A percentile compares a stretch with the other conserved stretches of the same genome.
These are phyloP conservation scores for Marchantia paleacea DNA, from an alignment of 225 moss, liverwort and hornwort species.

Conservation along the genomic window DNA sequence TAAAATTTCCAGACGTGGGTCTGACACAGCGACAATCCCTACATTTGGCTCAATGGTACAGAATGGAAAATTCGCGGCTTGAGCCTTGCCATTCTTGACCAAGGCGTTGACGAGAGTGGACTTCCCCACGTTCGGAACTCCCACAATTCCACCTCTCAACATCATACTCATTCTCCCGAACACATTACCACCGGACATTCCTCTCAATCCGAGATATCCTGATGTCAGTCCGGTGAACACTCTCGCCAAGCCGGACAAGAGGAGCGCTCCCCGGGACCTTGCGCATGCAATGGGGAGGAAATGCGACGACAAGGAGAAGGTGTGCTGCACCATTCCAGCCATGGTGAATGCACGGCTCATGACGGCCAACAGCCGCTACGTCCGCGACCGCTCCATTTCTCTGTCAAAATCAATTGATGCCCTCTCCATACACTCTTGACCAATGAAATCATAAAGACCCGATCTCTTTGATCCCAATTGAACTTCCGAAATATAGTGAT, in stretches of 20 bases:
- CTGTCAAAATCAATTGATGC: too few species aligned
- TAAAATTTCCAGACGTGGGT: slow-evolving; percentile 63
- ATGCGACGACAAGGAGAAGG: slow-evolving; percentile 23
- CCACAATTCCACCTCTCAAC: too few species aligned
- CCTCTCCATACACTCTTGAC: too few species aligned
- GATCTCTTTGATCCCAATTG: too few species aligned
- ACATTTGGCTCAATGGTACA: slow-evolving; percentile 93
- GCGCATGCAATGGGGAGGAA: slow-evolving; percentile 37
- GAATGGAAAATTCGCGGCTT: slow-evolving; percentile 90
- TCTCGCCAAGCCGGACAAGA: neutral
- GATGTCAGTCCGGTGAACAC: slow-evolving; percentile 23
- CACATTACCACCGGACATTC: neutral
- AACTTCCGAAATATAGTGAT: too few species aligned
- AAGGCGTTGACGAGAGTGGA: too few species aligned
- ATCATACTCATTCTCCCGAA: slow-evolving; percentile 58
- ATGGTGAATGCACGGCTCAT: too few species aligned
- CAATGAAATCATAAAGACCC: too few species aligned
- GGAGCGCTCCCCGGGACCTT: slow-evolving; percentile 9
- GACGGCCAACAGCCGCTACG: too few species aligned
- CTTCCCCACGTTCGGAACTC: too few species aligned
- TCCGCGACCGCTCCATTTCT: too few species aligned
- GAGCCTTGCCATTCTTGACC: slow-evolving; percentile 85
- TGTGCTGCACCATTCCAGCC: slow-evolving; percentile 27
- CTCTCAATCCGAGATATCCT: neutral
- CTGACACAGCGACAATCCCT: slow-evolving; percentile 83